Evolutionary conservation across 192 early-diverging fungal species (phyloP).

Genomic region (Linnemannia zychae): DNA sequence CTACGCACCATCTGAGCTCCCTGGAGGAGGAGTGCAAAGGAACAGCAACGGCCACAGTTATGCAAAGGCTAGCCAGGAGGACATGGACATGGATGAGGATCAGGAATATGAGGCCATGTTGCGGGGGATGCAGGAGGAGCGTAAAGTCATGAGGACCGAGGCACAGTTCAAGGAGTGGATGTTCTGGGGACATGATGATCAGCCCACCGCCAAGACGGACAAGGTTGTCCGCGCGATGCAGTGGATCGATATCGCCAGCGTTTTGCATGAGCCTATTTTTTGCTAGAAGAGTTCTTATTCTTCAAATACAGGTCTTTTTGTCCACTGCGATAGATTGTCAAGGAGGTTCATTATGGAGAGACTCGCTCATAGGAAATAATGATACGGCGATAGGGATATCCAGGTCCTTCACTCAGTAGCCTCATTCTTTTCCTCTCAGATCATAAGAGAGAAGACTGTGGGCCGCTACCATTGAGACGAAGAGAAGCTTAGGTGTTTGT

Average conservation of each 20-base stretch:
- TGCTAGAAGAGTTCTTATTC: constrained; percentile 4
- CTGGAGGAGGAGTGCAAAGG: not conserved
- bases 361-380: too few relatives aligned
- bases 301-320: too few relatives aligned
- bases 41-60: not conserved
- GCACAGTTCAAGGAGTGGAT: constrained; percentile 42
- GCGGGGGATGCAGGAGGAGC: constrained; percentile 45
- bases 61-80: not conserved
- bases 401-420: too few relatives aligned
- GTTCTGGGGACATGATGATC: constrained; percentile 51
- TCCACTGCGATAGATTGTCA: too few relatives aligned
- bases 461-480: too few relatives aligned
- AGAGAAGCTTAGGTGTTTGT: too few relatives aligned
- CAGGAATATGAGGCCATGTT: constrained; percentile 49
- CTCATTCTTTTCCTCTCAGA: too few relatives aligned
- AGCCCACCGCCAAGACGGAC: constrained; percentile 23
- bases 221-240: constrained; percentile 52
- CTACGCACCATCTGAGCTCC: constrained; percentile 1
- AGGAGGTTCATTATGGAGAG: too few relatives aligned
- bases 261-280: constrained; percentile 35
- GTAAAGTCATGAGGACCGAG: constrained; percentile 25
- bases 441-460: too few relatives aligned
- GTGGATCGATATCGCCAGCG: constrained; percentile 51
- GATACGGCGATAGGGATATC: too few relatives aligned
- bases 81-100: constrained; percentile 20